Evolutionary conservation across 352 stramenopile genomes (phyloP), one percentile per base, ranked within the genome.

Genomic region (Elongisporangium senticosum): DNA sequence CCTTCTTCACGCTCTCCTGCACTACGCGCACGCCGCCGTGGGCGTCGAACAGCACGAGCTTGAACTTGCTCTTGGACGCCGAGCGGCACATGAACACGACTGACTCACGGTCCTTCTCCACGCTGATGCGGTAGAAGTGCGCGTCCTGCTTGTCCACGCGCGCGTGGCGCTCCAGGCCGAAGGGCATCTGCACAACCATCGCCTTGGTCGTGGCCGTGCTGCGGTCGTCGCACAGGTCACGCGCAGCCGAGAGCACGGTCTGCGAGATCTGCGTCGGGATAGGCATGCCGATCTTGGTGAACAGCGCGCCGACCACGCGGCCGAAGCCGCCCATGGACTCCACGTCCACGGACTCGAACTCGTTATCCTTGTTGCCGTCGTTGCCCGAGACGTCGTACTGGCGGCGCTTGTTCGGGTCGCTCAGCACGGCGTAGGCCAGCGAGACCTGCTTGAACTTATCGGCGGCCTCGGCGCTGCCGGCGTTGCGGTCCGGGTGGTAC

Each of bases 231-330:
- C 83, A 91, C 39, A 93, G 56, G 50, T 93, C 86, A 21, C 80
- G 69, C 14, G 86, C 86, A 5, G 79, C 83, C n/a, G 79, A 79
- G 50, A 95, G 72, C 56, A 93, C 84, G 52, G 62, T 85, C 71
- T 93, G 83, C 20, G 83, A 92, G 65, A 95, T 94, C 68, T 93
- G 84, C 54, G 86, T 95, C 43, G 86, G 86, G 59, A 95, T 93
- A 17, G 86, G 83, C 66, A 95, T 88, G 20, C 86, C 86, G 54
- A 95, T 95, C 68, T 93, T 93, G 20, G 84, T 93, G 68, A 93
- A 95, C 13, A 95, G 79, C 66, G 86, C 86, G 47, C 86, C 84
- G 8, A 94, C 80, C 33, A 94, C 80, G 53, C 84, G 82, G 4
- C 84, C 84, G 65, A 94, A 88, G 67, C 77, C 79, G 58, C 82